Conservation (phyloP, 2,329 filamentous ascomycete species). For the Hymenoscyphus albidus region DNA sequence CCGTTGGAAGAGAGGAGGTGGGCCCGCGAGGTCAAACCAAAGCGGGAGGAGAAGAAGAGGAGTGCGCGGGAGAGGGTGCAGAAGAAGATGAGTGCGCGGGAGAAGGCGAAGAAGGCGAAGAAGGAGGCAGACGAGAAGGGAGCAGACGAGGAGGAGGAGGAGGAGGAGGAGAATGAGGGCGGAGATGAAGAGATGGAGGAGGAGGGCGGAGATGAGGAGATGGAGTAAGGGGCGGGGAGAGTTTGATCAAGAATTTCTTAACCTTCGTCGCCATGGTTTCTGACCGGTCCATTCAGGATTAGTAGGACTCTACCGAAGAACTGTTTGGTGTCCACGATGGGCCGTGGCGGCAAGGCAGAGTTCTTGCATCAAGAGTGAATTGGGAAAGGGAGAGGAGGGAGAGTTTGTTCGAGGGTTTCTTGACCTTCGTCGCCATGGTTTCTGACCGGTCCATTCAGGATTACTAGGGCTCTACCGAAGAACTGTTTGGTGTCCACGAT, state of each 20-base stretch:
- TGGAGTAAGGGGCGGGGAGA: background rate
- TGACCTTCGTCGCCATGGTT: background rate
- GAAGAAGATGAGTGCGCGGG: background rate
- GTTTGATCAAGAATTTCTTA: background rate
- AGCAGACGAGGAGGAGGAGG: background rate
- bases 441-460: background rate
- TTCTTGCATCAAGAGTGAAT: background rate
- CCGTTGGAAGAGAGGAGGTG: background rate
- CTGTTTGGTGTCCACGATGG: background rate
- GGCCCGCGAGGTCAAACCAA: background rate
- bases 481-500: background rate
- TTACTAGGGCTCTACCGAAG: background rate
- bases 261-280: background rate
- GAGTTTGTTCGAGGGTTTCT: background rate
- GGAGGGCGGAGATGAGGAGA: background rate
- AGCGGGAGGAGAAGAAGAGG: background rate
- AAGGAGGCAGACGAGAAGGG: background rate
- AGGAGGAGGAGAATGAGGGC: background rate
- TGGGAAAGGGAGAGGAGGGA: background rate
- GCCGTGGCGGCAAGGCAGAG: background rate
- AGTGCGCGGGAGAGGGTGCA: background rate
- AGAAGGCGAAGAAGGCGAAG: background rate
- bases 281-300: background rate
- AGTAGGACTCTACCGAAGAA: background rate
- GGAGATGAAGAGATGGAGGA: no score